Evolutionary conservation across 768 basidiomycete species (phyloP), one percentile per base, ranked within the genome.

Genomic region (Amyloporia xantha): DNA sequence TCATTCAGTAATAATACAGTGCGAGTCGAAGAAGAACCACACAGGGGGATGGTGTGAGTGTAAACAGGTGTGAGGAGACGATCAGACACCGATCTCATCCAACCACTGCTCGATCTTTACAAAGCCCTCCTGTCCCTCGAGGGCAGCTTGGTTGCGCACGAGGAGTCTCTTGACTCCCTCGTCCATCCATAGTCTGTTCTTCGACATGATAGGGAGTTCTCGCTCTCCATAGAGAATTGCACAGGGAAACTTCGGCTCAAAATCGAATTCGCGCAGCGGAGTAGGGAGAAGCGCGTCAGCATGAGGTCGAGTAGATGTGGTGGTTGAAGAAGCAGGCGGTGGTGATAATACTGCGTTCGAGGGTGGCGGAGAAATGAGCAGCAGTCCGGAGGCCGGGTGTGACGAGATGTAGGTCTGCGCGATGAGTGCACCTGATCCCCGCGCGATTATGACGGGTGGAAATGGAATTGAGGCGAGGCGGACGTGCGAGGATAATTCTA

Each of bases 351-450:
- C 60, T 6, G 60, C 55, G 47, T 77, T 73, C 36, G 71, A 68
- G 9, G 67, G 41, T 1, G 79, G 79, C 7, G 78, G 80, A 20
- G 76, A 75, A 26, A 83, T 72, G n/a, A 86, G 68, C 49, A 83
- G 70, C 42, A 87, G 67, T 0, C 75, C 84, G 4, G 72, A 68
- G 5, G 79, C 79, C 1, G 84, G 82, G 55, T 84, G 66, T 19
- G 81, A 83, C 1, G 80, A 84, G 52, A 87, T 76, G 61, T 83
- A 87, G 19, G 77, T 70, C 60, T 87, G 81, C 6, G 80, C 75
- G 46, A 87, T 72, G 28, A 85, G 67, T 47, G 79, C 72, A 9
- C 71, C 69, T 3, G 67, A 54, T 5, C 70, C 69, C 21, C 72
- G 71, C 2, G 80, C 74, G 52, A 82, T 66, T 30, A 84, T 66